Percentiles rank a stretch among this genome's conserved stretches.
Conservation (phyloP, 495 filamentous ascomycete genomes). For the Parachaetomium inaequale region DNA sequence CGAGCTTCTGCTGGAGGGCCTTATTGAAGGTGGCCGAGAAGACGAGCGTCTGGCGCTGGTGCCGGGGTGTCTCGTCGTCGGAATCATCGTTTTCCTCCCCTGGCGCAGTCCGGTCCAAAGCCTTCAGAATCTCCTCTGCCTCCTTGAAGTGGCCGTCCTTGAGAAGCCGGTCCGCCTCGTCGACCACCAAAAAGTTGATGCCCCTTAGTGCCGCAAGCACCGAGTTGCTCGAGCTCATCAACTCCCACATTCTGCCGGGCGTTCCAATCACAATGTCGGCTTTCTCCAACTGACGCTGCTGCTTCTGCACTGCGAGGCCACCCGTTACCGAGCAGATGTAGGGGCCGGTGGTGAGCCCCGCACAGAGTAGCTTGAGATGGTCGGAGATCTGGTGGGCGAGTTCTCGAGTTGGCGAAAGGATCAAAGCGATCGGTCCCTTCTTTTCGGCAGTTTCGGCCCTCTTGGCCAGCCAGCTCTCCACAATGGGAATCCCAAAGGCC, state of each 20-base stretch:
- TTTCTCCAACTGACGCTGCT: slow-evolving; percentile 69
- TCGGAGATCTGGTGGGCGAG: slow-evolving; percentile 83
- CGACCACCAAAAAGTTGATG: slow-evolving; percentile 81
- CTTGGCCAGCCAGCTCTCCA: slow-evolving; percentile 59
- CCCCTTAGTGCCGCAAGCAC: slow-evolving; percentile 58
- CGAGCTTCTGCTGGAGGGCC: slow-evolving; percentile 81
- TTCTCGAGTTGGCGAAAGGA: slow-evolving; percentile 89
- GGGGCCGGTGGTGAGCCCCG: slow-evolving; percentile 56
- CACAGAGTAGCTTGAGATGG: slow-evolving; percentile 71
- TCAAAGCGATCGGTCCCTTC: slow-evolving; percentile 68
- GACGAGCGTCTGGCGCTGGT: slow-evolving; percentile 78
- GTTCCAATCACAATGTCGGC: slow-evolving; percentile 91
- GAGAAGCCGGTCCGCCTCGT: slow-evolving; percentile 90
- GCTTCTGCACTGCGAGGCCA: slow-evolving; percentile 87
- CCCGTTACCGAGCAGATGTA: slow-evolving; percentile 81
- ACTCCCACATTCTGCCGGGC: slow-evolving; percentile 90
- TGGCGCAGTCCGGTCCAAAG: slow-evolving; percentile 55
- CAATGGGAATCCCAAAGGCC: slow-evolving; percentile 75
- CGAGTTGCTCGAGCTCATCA: slow-evolving; percentile 61
- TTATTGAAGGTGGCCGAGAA: slow-evolving; percentile 97
- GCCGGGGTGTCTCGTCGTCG: slow-evolving; percentile 28
- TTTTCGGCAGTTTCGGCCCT: slow-evolving; percentile 33
- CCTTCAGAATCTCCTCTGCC: slow-evolving; percentile 74
- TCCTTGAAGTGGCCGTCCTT: slow-evolving; percentile 96
- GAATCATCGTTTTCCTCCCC: slow-evolving; percentile 33